Conservation (phyloP, 2,329 filamentous ascomycete genomes). For the Tolypocladium nubicola region DNA sequence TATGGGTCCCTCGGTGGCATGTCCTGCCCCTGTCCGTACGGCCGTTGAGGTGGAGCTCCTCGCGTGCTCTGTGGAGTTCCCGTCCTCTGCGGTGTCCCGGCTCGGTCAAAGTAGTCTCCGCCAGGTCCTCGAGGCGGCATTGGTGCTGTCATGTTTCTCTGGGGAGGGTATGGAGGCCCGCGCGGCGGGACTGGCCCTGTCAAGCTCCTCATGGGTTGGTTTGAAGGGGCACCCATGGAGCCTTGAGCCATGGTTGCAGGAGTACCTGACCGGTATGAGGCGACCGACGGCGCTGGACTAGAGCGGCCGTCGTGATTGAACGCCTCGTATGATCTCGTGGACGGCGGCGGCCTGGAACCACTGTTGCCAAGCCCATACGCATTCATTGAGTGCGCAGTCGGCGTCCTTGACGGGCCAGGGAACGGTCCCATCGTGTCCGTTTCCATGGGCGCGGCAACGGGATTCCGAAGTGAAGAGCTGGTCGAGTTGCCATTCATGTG, state of each 20-base stretch:
- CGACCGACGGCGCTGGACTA: constrained; percentile 20
- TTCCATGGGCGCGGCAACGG: constrained; percentile 16
- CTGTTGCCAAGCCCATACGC: constrained; percentile 16
- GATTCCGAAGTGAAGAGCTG: constrained; percentile 5
- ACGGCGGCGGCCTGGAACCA: constrained; percentile 12
- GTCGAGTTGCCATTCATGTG: constrained; percentile 8
- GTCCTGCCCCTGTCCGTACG: background rate
- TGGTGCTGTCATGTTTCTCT: constrained; percentile 35
- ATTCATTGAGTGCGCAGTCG: constrained; percentile 7
- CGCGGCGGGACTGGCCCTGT: constrained; percentile 25
- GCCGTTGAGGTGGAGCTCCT: background rate
- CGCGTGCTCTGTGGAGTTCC: constrained; percentile 14
- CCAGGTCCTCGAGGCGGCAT: constrained; percentile 18
- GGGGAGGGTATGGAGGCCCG: constrained; percentile 24
- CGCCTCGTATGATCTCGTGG: constrained; percentile 14
- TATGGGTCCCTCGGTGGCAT: constrained; percentile 16
- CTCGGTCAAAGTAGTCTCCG: constrained; percentile 4
- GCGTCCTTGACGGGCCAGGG: constrained; percentile 20
- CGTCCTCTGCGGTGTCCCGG: constrained; percentile 12
- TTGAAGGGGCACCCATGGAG: constrained; percentile 13
- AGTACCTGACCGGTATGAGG: constrained; percentile 12
- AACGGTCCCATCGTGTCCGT: constrained; percentile 17
- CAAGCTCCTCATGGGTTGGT: constrained; percentile 23
- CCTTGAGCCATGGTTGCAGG: constrained; percentile 9
- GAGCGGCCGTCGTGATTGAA: constrained; percentile 20